Evolutionary conservation across 768 basidiomycete genomes (phyloP), one percentile per base, ranked within the genome.

Genomic region (Lactarius hengduanensis): DNA sequence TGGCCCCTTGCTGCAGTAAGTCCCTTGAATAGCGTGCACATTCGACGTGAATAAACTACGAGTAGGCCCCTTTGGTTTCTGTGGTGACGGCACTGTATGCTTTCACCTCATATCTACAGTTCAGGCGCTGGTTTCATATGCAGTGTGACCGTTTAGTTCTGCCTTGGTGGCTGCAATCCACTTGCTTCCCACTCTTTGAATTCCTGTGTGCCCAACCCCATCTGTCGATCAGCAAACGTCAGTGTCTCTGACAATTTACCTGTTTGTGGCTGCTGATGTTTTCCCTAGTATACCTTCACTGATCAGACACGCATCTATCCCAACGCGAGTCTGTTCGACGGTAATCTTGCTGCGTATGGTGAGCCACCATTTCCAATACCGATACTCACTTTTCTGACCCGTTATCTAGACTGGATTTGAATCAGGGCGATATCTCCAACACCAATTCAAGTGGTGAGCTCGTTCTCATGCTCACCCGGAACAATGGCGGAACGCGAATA

Each of bases 101-200:
- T 26, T 32, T 43, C 55, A 41, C 32, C 41, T 18, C n/a, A 34
- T 20, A 22, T 62, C n/a, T 30, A 5, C 32, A n/a, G 41, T 22
- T 34, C 57, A 50, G 47, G 59, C 20, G 13, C 43, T 60, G 7
- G 54, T 55, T 30, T 55, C 53, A 55, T 34, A 13, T 22, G 3
- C 47, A 26, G 32, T 9, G 34, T 30, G 56, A 47, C 26, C n/a
- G 34, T 38, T 28, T 61, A 91, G 87, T 94, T 86, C 75, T 94
- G 92, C 73, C 79, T 92, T 40, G 91, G 90, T 57, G 93, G 93
- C n/a, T 95, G 93, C 78, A 86, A 94, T 72, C 91, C 93, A 22
- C 80, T 92, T 36, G 77, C 80, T 53, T 94, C 92, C 7, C 72
- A 86, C 71, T 74, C 82, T 3, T 76, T 89, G 45, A 77, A 77